Base-by-base conservation (phyloP, 1,139 yeast genomes). In the Yamadazyma oceani region DNA sequence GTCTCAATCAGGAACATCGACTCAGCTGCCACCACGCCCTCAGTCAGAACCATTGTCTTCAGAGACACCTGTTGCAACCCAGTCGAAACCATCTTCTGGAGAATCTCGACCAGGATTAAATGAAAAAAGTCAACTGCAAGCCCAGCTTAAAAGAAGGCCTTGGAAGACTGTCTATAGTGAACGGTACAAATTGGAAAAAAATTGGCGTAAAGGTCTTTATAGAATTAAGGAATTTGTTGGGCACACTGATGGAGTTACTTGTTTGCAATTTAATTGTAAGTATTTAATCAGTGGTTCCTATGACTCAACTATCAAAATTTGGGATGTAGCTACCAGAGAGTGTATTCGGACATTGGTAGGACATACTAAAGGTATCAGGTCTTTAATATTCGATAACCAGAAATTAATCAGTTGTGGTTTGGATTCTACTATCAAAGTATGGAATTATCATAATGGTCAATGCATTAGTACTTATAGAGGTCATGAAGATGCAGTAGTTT, bases 151-250 rank as follows among this genome's bases (percentile, higher is more conserved):
- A 36, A 70, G 66, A 45, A 53, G 96, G 44, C 97, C 98, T 2
- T 92, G 98, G 98, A 92, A 92, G 57, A 85, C 87, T 4, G 96
- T 92, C 17, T 92, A 92, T 60, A 77, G 89, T 26, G 98, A 92
- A 60, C 73, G 98, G 30, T 90, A 77, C 62, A 83, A 82, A 57
- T 87, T 92, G 44, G 98, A 92, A 60, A 78, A 86, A 50, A 90
- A 92, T 62, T 92, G 98, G 98, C 73, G 98, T 42, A 82, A 83
- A 48, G 97, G 97, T 6, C 65, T 73, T 12, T 86, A 80, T 61
- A 66, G 67, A 24, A 60, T 82, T 19, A 78, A 74, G 40, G 82
- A 76, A 38, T 89, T 92, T 56, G 67, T 70, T 41, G 96, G 95
- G n/a, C 97, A 89, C 55, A 72, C 79, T 32, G 95, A 86, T 51